phyloP scores from a whole-genome alignment of 2,329 filamentous ascomycete genomes.

The Botryotinia calthae region DNA sequence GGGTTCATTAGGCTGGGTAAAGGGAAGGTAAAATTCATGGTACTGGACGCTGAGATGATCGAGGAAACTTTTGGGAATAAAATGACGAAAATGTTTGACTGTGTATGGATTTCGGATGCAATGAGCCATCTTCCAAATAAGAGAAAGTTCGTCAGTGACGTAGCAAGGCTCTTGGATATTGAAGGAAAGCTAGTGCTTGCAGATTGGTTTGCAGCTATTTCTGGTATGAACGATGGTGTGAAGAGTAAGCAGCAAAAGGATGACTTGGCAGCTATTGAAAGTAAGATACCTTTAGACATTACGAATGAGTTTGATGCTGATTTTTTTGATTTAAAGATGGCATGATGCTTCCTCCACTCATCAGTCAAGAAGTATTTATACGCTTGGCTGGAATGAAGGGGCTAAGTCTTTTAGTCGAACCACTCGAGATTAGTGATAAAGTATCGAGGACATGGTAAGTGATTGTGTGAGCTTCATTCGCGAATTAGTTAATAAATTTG shows the following conservation, averaged over 20 bases:
- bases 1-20: slow-evolving; percentile 20
- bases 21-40: slow-evolving; percentile 53
- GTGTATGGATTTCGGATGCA: slow-evolving; percentile 61
- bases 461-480: background rate
- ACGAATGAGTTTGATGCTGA: slow-evolving; percentile 1
- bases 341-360: slow-evolving; percentile 59
- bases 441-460: background rate
- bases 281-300: slow-evolving; percentile 34
- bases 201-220: slow-evolving; percentile 58
- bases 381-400: background rate
- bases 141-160: slow-evolving; percentile 55
- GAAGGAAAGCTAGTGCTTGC: slow-evolving; percentile 55
- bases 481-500: background rate
- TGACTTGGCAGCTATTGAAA: slow-evolving; percentile 60
- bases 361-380: slow-evolving; percentile 53
- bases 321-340: slow-evolving; percentile 44
- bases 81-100: slow-evolving; percentile 47
- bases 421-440: background rate
- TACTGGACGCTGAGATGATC: slow-evolving; percentile 62
- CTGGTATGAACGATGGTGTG: slow-evolving; percentile 38
- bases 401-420: background rate
- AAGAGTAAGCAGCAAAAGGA: slow-evolving; percentile 45
- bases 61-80: slow-evolving; percentile 47
- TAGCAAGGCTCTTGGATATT: slow-evolving; percentile 46
- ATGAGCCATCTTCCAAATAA: slow-evolving; percentile 61